Evolutionary conservation across 1,139 yeast species (phyloP), one percentile per base, ranked within the genome.

Genomic region (Magnusiomyces suaveolens): DNA sequence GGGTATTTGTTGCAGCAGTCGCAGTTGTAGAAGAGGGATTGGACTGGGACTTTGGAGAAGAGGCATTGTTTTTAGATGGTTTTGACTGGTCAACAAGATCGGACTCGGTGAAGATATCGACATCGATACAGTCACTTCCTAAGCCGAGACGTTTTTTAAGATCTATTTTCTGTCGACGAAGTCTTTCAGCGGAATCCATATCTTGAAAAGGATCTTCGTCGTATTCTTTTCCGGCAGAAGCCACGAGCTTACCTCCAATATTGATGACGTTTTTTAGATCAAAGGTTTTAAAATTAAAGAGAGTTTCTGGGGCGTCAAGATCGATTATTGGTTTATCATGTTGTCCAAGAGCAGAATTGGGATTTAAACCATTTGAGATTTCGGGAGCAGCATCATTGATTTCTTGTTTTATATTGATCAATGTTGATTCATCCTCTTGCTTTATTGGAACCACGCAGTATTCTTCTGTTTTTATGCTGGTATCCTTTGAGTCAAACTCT

Each of bases 171-270:
- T 74, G 77, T 43, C 69, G 64, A 44, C 65, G 64, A 29, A 74
- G 64, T 12, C 74, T 66, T 52, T 72, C 75, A 16, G 69, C 69
- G 6, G 75, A 72, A 55, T 73, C 73, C 52, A 72, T 60, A 46
- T 70, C 70, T 41, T 67, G 64, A 54, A 61, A 57, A 23, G 71
- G 64, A 53, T 67, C 66, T n/a, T n/a, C 41, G 57, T 72, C 75
- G 54, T 72, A 75, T 58, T 75, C 82, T 44, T 73, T 71, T 32
- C 80, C 79, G 6, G 87, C 83, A 38, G 85, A 82, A 2, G 89
- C 95, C 43, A 92, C 73, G 36, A 90, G 73, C 54, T 83, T 81
- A 56, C 79, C 79, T 3, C 92, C 95, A 50, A 84, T 76, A 57
- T 80, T 79, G 39, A 92, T 71, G 23, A 90, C 77, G 54, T 80